Evolutionary conservation across 2,329 filamentous ascomycete species (phyloP), one percentile per base, ranked within the genome.

Genomic region (Macrophomina phaseolina): DNA sequence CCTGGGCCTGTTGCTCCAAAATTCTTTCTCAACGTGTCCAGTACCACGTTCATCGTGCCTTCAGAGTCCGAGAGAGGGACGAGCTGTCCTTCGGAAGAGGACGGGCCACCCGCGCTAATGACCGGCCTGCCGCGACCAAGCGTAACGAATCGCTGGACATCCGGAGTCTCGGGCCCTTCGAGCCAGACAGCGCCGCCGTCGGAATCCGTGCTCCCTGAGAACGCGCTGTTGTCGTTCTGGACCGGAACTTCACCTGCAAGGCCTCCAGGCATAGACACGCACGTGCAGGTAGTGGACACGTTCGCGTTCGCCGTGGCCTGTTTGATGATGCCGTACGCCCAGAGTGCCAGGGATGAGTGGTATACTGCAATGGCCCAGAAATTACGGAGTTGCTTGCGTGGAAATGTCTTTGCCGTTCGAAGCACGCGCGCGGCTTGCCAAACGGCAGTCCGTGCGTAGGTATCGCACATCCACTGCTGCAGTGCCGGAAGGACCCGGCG

Each of bases 391-490:
- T 85, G 81, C 0, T 83, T 82, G 1, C 79, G 74, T 0, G 86
- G 83, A 56, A 89, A 85, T 56, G 78, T 68, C 71, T 84, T 85
- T 1, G 88, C 89, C 9, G 40, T 84, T 7, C 87, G 84, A 5
- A 92, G 74, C 1, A 90, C 83, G 74, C 91, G 90, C 0, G 88
- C 89, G 1, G 90, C 90, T 70, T 90, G 88, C 85, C 87, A 91
- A 0, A 91, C 74, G 9, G 89, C 86, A 68, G 86, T 84, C 34
- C 88, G 82, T 7, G 87, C 84, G 28, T 86, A 83, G 1, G 79
- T 72, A 46, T 81, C 87, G 40, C 82, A 81, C 0, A 82, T 82
- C 89, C 89, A 91, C 32, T 86, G 81, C 67, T 86, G 83, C 7
- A 91, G 78, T 0, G 83, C 79, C 0, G 86, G 84, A 68, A 88